phyloP scores from a whole-genome alignment of 768 basidiomycete species.

The Trametes sanguinea region DNA sequence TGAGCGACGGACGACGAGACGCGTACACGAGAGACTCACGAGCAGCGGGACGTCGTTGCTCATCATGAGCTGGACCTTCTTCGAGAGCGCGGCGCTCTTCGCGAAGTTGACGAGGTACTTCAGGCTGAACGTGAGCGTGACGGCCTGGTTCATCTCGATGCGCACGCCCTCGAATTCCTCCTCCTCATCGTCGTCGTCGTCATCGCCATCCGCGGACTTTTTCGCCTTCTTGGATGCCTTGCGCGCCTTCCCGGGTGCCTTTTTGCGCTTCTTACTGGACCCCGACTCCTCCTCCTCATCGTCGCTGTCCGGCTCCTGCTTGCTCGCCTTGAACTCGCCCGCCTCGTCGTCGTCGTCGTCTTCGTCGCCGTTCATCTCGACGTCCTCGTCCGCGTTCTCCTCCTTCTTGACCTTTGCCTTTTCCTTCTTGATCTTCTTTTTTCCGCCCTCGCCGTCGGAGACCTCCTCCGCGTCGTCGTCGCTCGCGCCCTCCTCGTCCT shows the following conservation, averaged over 20 bases:
- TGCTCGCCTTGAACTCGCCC: constrained; percentile 39
- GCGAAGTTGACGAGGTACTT: constrained; percentile 98
- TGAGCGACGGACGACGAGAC: neutral
- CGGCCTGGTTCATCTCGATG: constrained; percentile 89
- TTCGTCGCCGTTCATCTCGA: constrained; percentile 38
- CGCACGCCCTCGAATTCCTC: constrained; percentile 56
- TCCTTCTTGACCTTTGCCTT: constrained; percentile 54
- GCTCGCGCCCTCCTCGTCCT: constrained; percentile 53
- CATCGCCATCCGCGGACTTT: constrained; percentile 34
- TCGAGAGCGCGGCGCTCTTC: constrained; percentile 77
- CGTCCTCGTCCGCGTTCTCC: constrained; percentile 42
- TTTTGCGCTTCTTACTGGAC: constrained; percentile 66
- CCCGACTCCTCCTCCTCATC: constrained; percentile 40
- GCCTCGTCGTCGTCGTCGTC: constrained; percentile 44
- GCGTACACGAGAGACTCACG: constrained; percentile 43
- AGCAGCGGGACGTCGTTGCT: constrained; percentile 90
- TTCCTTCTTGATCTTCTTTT: constrained; percentile 43
- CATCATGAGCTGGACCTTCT: constrained; percentile 81
- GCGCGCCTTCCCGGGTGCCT: constrained; percentile 51
- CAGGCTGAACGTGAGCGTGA: constrained; percentile 90
- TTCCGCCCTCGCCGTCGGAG: constrained; percentile 39
- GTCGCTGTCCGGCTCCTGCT: constrained; percentile 31
- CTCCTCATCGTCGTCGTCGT: constrained; percentile 51
- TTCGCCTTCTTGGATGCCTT: constrained; percentile 62
- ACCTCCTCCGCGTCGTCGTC: constrained; percentile 48